Base-by-base conservation (phyloP, 257 asterid species). In the Osmanthus fragrans region DNA sequence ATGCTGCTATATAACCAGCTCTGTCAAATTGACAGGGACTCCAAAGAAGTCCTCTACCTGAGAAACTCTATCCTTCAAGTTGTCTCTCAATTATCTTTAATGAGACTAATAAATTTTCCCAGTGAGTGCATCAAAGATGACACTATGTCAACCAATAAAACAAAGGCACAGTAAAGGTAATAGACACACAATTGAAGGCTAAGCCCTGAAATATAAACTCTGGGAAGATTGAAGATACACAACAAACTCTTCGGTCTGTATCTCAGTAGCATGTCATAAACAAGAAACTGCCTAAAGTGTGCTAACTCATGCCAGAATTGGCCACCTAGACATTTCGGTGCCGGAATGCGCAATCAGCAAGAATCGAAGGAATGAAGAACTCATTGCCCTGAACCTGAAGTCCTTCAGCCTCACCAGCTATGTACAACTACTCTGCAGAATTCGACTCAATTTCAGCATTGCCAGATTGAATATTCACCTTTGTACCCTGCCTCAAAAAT, bases 401-500 rank as follows among this genome's bases (percentile, higher is more conserved):
- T 45, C 68, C 79, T 73, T 74, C 82, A 78, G 72, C 80, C 73
- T 51, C 76, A 79, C 47, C 82, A 39, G 70, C 40, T 42, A 67
- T 70, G 27, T 68, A 77, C 33, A 25, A 63, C 65, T 77, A 65
- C 77, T 66, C 73, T 30, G 7, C 65, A 72, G 82, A 77, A 39
- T 64, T 84, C 73, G 80, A 74, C 74, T 77, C 72, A 23, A 81
- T 66, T 58, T 76, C 36, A 73, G 60, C 83, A 77, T 68, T 80
- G 80, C 82, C 84, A 49, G 91, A 66, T 79, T 90, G 75, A 67
- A 86, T 82, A 82, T 74, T 76, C 11, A 78, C 85, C 90, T 90
- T 90, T 25, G 93, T 93, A 75, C 66, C 90, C 74, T 81, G 82
- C 63, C 97, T 89, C 82, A 91, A 78, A 85, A 89, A 91, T 77